phyloP scores from a whole-genome alignment of 768 basidiomycete genomes.

The Gyrodon lividus region DNA sequence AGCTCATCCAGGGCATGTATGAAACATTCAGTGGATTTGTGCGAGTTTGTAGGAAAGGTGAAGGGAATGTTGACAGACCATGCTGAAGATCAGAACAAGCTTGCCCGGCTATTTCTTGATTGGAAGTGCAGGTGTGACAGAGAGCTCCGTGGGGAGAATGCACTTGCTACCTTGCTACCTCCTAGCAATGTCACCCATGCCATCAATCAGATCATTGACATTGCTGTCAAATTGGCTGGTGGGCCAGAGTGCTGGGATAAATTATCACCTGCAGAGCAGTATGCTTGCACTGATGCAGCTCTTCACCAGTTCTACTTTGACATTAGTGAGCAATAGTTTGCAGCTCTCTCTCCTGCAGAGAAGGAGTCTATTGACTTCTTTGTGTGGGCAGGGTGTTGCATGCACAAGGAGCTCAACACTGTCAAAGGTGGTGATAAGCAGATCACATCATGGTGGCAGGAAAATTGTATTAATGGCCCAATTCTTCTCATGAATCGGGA shows the following conservation, averaged over 20 bases:
- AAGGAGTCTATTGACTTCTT: slow-evolving; percentile 20
- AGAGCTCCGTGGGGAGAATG: slow-evolving; percentile 1
- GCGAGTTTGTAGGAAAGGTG: slow-evolving; percentile 18
- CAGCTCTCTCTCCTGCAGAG: slow-evolving; percentile 10
- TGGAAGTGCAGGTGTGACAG: slow-evolving; percentile 3
- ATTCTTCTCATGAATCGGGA: slow-evolving; percentile 28
- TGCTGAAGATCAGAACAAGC: slow-evolving; percentile 31
- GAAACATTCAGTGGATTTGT: slow-evolving; percentile 14
- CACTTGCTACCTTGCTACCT: neutral
- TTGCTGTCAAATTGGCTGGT: slow-evolving; percentile 16
- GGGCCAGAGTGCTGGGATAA: slow-evolving; percentile 26
- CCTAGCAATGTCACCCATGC: neutral
- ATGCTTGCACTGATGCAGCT: slow-evolving; percentile 12
- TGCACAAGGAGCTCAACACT: slow-evolving; percentile 36
- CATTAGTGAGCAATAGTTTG: slow-evolving; percentile 16
- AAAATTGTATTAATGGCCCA: slow-evolving; percentile 18
- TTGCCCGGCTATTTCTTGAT: slow-evolving; percentile 7
- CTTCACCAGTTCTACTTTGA: slow-evolving; percentile 13
- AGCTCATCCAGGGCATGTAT: slow-evolving; percentile 7
- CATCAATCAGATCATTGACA: neutral
- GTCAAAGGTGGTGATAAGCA: slow-evolving; percentile 24
- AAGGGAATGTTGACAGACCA: slow-evolving; percentile 27
- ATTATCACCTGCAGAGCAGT: slow-evolving; percentile 21
- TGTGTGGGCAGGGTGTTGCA: slow-evolving; percentile 33
- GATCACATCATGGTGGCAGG: slow-evolving; percentile 19